Evolutionary conservation across 2,329 filamentous ascomycete species (phyloP), one percentile per base, ranked within the genome.

Genomic region (Cercospora citrullina): DNA sequence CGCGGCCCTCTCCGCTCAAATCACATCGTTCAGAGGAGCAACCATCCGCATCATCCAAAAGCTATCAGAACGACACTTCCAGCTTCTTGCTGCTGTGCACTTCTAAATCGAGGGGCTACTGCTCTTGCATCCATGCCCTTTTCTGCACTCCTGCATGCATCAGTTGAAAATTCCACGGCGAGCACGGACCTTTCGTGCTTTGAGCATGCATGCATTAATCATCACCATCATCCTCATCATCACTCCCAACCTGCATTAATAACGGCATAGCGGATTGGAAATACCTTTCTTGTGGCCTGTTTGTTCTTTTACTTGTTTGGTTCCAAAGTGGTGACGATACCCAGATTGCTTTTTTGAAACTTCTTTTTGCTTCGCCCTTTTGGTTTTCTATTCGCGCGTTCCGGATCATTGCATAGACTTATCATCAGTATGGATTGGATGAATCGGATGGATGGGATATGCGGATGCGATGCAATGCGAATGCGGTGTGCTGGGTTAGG

Each of bases 291-390:
- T 58, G 26, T 33, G 26, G 26, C 55, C 18, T 53, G 48, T 8
- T 53, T 53, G 5, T 18, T 18, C 26, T 36, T 36, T 3, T 28
- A 33, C 30, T 59, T 36, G 33, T 60, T 64, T 65, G 28, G 18
- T 53, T 66, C 12, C 53, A 60, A 55, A 57, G 42, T 65, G 68
- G 68, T 69, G 68, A 70, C 68, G 68, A 70, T 70, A 70, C 68
- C 68, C 68, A 68, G 68, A 70, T 70, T 68, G 66, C 33, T 68
- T 70, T 68, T 57, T 58, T 63, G 31, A 33, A 55, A 14, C 16
- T 53, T 62, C n/a, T 45, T 68, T 30, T 45, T 45, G 30, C 45
- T 51, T 57, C 23, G 23, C 10, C 61, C 31, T 33, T 28, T 23
- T 23, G 14, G 1, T 7, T 31, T 66, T 23, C n/a, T 42, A 16